Evolutionary conservation across 805 yeast species (phyloP), one percentile per base, ranked within the genome.

Genomic region (Pichia occidentalis): DNA sequence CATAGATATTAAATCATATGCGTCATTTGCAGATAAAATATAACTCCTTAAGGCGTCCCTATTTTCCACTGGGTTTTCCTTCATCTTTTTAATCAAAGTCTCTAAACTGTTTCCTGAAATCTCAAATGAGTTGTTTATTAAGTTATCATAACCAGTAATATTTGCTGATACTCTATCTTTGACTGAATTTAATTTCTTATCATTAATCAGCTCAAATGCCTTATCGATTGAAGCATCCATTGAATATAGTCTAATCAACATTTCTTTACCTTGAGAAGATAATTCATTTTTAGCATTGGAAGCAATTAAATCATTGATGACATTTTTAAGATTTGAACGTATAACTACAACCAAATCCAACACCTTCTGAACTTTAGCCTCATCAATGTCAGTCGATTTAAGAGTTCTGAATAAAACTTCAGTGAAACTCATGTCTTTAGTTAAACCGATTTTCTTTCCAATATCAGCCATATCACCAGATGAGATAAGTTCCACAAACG

Each of bases 211-310:
- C 20, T 64, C 64, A 19, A 72, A 43, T 1, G 75, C 76, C 50
- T 80, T 79, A 29, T 72, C 73, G 39, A 86, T 64, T 8, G 85
- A 78, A 13, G 81, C 74, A 50, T 82, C 87, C 48, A 85, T 64
- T 40, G 80, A 74, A 32, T 80, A 68, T 41, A 85, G 68, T 46
- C 88, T 65, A 23, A 86, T 64, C 29, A 85, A 61, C 14, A 82
- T 70, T 54, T 86, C 95, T 55, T 84, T 83, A 24, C 87, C 94
- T 47, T 79, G 78, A 10, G 75, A 44, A 18, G 72, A 76, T 45
- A 85, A 64, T 44, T 72, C 69, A 27, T 69, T 70, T 24, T 69
- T 63, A 34, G 69, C 64, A 51, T 82, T 77, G 42, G 79, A 67
- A 34, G 69, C 68, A 51, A 78, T 70, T 47, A 85, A 60, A 36